A percentile compares a stretch with the other conserved stretches of the same genome.
phyloP scores from a whole-genome alignment of 2,329 filamentous ascomycete species.

The Paradendryphiella salina region DNA sequence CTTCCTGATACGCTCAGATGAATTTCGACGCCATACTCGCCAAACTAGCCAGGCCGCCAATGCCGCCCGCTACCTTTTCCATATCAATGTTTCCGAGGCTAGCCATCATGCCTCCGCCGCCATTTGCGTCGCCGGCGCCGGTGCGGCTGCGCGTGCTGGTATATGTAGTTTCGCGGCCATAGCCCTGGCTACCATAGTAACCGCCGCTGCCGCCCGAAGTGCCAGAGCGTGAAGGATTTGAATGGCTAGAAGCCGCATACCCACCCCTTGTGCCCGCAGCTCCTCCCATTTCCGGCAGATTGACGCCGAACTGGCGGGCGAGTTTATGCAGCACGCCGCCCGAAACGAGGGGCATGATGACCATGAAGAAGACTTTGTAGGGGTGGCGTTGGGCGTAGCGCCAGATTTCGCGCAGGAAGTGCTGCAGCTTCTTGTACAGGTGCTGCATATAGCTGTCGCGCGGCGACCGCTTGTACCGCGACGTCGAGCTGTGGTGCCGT shows the following conservation, averaged over 20 bases:
- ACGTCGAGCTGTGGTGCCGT: slow-evolving; percentile 58
- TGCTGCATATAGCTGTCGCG: slow-evolving; percentile 76
- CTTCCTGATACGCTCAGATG: slow-evolving; percentile 41
- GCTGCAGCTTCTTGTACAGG: slow-evolving; percentile 73
- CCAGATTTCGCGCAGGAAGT: slow-evolving; percentile 78
- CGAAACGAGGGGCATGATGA: slow-evolving; percentile 84
- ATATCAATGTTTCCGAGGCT: slow-evolving; percentile 35
- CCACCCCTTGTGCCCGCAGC: slow-evolving; percentile 33
- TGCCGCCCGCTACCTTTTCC: slow-evolving; percentile 41
- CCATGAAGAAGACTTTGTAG: slow-evolving; percentile 84
- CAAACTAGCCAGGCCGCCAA: slow-evolving; percentile 53
- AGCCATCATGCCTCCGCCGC: slow-evolving; percentile 33
- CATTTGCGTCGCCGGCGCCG: slow-evolving; percentile 18
- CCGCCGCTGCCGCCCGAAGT: slow-evolving; percentile 32
- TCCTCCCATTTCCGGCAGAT: slow-evolving; percentile 63
- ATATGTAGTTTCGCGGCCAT: slow-evolving; percentile 36
- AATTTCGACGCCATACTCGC: slow-evolving; percentile 54
- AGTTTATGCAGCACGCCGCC: slow-evolving; percentile 80
- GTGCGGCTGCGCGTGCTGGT: slow-evolving; percentile 33
- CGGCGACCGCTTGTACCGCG: slow-evolving; percentile 77
- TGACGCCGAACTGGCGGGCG: slow-evolving; percentile 76
- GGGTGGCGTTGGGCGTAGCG: slow-evolving; percentile 81
- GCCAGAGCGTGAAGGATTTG: background rate
- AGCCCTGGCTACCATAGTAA: slow-evolving; percentile 53
- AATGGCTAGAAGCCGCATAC: slow-evolving; percentile 23